These are phyloP conservation scores for Fusarium continuum DNA, from an alignment of 2,329 filamentous ascomycete genomes.

Conservation along the genomic window DNA sequence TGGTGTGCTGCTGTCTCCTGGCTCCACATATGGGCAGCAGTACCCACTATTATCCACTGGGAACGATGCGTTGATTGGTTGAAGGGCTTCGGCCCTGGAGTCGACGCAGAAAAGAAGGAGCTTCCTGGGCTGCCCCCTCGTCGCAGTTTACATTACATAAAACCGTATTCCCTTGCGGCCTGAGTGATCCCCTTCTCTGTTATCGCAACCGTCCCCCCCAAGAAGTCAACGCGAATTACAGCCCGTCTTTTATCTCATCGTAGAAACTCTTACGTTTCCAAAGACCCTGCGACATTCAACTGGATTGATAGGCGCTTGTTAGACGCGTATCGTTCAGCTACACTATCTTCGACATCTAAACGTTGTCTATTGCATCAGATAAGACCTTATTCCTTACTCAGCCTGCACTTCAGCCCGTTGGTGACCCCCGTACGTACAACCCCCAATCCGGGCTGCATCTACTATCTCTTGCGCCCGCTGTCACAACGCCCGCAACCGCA, in stretches of 20 bases:
- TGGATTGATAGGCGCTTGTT: constrained; percentile 43
- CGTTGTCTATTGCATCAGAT: constrained; percentile 30
- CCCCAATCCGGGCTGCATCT: constrained; percentile 43
- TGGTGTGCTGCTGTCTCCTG: constrained; percentile 30
- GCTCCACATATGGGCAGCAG: constrained; percentile 19
- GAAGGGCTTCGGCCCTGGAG: constrained; percentile 29
- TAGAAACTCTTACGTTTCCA: constrained; percentile 46
- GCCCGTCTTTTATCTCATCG: constrained; percentile 46
- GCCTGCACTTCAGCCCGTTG: constrained; percentile 25
- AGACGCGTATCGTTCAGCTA: constrained; percentile 39
- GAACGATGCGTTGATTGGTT: constrained; percentile 30
- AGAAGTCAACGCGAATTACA: constrained; percentile 43
- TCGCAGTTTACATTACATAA: constrained; percentile 53
- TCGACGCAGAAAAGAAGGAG: constrained; percentile 35
- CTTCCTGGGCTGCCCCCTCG: constrained; percentile 41
- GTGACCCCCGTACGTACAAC: constrained; percentile 43
- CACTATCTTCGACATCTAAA: constrained; percentile 31
- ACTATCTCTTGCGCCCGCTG: constrained; percentile 48
- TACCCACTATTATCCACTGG: constrained; percentile 5
- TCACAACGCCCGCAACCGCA: constrained; percentile 51
- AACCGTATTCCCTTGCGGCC: constrained; percentile 43
- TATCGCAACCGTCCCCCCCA: constrained; percentile 45
- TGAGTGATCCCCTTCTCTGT: constrained; percentile 46
- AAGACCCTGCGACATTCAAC: constrained; percentile 41
- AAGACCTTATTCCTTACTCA: constrained; percentile 5